phyloP scores from a whole-genome alignment of 441 rosid species.

The Gossypium laxum region DNA sequence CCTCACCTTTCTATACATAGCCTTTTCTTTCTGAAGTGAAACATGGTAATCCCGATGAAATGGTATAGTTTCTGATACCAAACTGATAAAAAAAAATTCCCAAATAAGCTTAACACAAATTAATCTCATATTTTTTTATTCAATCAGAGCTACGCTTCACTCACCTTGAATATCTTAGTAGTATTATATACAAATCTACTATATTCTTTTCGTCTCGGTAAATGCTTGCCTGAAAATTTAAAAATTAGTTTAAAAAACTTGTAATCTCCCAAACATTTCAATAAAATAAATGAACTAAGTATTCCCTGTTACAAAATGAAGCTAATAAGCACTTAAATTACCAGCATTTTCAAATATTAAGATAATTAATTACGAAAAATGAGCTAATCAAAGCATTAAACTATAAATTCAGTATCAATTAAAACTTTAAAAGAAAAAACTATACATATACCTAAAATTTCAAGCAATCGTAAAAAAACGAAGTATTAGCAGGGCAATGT shows the following conservation, averaged over 20 bases:
- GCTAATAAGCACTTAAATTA: not conserved
- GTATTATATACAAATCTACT: conserved; percentile 83
- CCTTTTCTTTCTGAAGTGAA: conserved; percentile 44
- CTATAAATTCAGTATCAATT: not conserved
- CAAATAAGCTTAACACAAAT: conserved; percentile 14
- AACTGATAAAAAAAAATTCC: conserved; percentile 31
- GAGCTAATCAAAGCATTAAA: not conserved
- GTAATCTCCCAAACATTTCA: conserved; percentile 1
- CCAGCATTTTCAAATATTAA: conserved; percentile 1
- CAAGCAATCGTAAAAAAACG: not conserved
- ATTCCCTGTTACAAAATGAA: not conserved
- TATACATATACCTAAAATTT: not conserved
- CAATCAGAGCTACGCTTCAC: not conserved
- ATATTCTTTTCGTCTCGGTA: conserved; percentile 78
- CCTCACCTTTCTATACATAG: conserved; percentile 58
- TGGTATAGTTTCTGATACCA: conserved; percentile 87
- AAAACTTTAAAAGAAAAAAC: not conserved
- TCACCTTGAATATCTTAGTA: conserved; percentile 86
- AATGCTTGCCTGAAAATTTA: conserved; percentile 49
- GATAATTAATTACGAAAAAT: not conserved
- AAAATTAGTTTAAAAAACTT: not conserved
- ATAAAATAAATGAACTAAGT: not conserved
- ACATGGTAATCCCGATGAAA: conserved; percentile 69
- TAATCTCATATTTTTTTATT: not conserved
- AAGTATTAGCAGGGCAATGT: not conserved